Evolutionary conservation across 768 basidiomycete species (phyloP).

Genomic region (Mrakia gelida): DNA sequence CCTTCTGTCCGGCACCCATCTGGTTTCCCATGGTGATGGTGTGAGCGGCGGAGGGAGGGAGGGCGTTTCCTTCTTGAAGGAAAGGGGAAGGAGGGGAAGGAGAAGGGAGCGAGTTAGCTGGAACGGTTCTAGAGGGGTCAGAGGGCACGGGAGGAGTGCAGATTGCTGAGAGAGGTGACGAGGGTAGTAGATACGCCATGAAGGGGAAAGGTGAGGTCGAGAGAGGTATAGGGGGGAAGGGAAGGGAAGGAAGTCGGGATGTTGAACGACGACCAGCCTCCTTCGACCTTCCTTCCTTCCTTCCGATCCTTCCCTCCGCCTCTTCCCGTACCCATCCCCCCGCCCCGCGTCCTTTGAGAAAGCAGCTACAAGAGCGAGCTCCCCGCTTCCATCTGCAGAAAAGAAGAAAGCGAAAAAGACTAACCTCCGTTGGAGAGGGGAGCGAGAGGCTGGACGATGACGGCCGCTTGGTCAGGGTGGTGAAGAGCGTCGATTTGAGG

Average conservation of each 20-base stretch:
- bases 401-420: constrained; percentile 12
- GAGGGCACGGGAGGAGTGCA: not conserved
- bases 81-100: not conserved
- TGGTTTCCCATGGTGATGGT: constrained; percentile 22
- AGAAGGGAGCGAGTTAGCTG: not conserved
- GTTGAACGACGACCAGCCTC: constrained; percentile 4
- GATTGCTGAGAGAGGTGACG: not conserved
- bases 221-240: not conserved
- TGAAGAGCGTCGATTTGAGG: constrained; percentile 77
- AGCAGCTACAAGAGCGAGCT: not conserved
- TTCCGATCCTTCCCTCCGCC: not conserved
- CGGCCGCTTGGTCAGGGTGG: constrained; percentile 74
- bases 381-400: not conserved
- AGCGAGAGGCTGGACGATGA: constrained; percentile 71
- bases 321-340: not conserved
- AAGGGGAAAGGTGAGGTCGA: not conserved
- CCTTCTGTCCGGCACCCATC: constrained; percentile 68
- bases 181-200: not conserved
- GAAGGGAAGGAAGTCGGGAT: not conserved
- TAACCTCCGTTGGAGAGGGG: constrained; percentile 65
- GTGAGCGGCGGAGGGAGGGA: constrained; percentile 19
- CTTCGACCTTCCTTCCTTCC: not conserved
- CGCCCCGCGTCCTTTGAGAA: too few relatives aligned
- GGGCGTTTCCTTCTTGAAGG: constrained; percentile 32
- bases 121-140: not conserved